These are phyloP conservation scores for Bullera alba DNA, from an alignment of 768 basidiomycete genomes.

Conservation along the genomic window DNA sequence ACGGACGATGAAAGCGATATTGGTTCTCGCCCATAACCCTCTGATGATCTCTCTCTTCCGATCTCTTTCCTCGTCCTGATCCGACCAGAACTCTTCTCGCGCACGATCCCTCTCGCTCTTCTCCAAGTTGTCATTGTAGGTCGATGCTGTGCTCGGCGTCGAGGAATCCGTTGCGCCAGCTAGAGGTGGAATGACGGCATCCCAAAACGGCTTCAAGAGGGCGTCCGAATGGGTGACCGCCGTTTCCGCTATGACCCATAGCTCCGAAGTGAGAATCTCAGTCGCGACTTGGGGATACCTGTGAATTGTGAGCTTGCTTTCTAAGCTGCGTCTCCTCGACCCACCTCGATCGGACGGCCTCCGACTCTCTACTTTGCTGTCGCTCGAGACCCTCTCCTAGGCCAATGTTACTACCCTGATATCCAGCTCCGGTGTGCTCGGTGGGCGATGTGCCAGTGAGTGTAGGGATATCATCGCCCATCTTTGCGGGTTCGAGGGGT, in stretches of 20 bases:
- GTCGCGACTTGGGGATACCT: slow-evolving; percentile 91
- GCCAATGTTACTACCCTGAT: slow-evolving; percentile 1
- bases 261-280: slow-evolving; percentile 89
- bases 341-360: slow-evolving; percentile 23
- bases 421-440: too few species aligned
- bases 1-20: slow-evolving; percentile 76
- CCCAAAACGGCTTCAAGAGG: slow-evolving; percentile 83
- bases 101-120: slow-evolving; percentile 23
- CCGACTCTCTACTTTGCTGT: slow-evolving; percentile 13
- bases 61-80: slow-evolving; percentile 67
- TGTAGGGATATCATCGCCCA: slow-evolving; percentile 1
- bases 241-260: slow-evolving; percentile 90
- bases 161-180: slow-evolving; percentile 16
- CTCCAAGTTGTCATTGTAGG: slow-evolving; percentile 9
- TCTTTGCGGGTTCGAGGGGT: slow-evolving; percentile 23
- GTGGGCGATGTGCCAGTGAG: background rate
- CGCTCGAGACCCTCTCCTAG: slow-evolving; percentile 18
- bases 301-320: background rate
- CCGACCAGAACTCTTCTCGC: slow-evolving; percentile 53
- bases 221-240: slow-evolving; percentile 65
- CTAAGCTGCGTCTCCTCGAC: slow-evolving; percentile 2
- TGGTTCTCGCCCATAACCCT: slow-evolving; percentile 90
- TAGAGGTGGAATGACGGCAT: slow-evolving; percentile 55
- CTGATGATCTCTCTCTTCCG: slow-evolving; percentile 67
- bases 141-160: slow-evolving; percentile 6